Evolutionary conservation across 331 rosid genomes (phyloP), one percentile per base, ranked within the genome.

Genomic region (Spiraea crenata): DNA sequence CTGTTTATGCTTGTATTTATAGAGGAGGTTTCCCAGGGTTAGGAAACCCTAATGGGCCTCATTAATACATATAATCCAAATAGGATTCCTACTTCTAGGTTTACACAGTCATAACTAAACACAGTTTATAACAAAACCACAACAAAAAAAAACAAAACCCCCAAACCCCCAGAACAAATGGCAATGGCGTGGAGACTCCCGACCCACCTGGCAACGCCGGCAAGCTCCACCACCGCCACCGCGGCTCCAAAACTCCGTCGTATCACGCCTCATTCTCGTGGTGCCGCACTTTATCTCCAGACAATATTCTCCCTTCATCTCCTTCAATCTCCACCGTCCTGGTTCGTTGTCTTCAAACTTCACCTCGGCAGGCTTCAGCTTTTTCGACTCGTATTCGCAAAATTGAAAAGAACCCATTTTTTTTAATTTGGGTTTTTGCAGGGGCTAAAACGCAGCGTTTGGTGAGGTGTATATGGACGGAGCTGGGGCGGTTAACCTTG

Each of bases 121-220:
- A n/a, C n/a, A n/a, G n/a, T n/a, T n/a, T n/a, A n/a, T n/a, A n/a
- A n/a, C n/a, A n/a, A n/a, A n/a, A n/a, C n/a, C n/a, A n/a, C n/a
- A n/a, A n/a, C n/a, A n/a, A n/a, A n/a, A n/a, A n/a, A n/a, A n/a
- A n/a, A n/a, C n/a, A n/a, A n/a, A n/a, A n/a, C n/a, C n/a, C n/a
- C n/a, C 8, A 57, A 67, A 40, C 57, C 50, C 51, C n/a, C n/a
- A n/a, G n/a, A n/a, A n/a, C n/a, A n/a, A n/a, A n/a, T n/a, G n/a
- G n/a, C n/a, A n/a, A n/a, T n/a, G 87, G 85, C 84, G 52, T 71
- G 83, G 45, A 80, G 85, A 78, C 76, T 86, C 71, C 84, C 84
- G 5, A 76, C 90, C 12, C 85, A 78, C 39, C 82, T 83, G 14
- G 62, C 68, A 39, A 65, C 82, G 45, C 81, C 84, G 79, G 67